These are phyloP conservation scores for Gynostemma pentaphyllum DNA, from an alignment of 306 rosid species.

Conservation along the genomic window DNA sequence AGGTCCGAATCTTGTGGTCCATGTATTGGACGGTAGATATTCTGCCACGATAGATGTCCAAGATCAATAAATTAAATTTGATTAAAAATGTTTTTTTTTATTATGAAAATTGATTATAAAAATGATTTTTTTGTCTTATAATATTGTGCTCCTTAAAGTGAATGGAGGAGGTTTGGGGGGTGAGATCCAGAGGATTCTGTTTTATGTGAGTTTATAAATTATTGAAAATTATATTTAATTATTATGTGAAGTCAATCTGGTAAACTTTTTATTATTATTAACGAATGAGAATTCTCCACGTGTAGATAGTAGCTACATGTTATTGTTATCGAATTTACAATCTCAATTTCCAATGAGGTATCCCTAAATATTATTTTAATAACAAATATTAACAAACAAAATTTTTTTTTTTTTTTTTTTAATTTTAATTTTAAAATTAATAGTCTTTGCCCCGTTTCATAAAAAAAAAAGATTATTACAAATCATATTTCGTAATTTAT, in stretches of 20 bases:
- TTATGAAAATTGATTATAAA: not conserved
- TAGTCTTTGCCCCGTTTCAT: no score
- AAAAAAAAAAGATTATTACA: no score
- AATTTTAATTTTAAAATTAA: no score
- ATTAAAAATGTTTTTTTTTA: not conserved
- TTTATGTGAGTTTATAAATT: not conserved
- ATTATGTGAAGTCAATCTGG: not conserved
- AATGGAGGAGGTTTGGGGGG: not conserved
- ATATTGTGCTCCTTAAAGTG: not conserved
- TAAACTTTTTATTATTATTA: no score
- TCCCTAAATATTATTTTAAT: no score
- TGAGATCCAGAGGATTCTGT: conserved; percentile 7
- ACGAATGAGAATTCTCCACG: not conserved
- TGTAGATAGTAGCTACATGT: no score
- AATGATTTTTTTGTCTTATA: not conserved
- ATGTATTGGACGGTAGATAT: not conserved
- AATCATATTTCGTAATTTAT: no score
- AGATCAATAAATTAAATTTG: not conserved
- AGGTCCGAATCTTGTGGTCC: no score
- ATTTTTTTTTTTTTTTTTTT: no score
- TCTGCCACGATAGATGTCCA: not conserved
- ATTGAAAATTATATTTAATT: not conserved
- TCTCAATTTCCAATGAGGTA: not conserved
- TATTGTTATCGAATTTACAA: not conserved
- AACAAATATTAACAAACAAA: no score